A percentile compares a stretch with the other conserved stretches of the same genome.
Evolutionary conservation across 768 basidiomycete species (phyloP).

Genomic region (Agrocybe praecox): DNA sequence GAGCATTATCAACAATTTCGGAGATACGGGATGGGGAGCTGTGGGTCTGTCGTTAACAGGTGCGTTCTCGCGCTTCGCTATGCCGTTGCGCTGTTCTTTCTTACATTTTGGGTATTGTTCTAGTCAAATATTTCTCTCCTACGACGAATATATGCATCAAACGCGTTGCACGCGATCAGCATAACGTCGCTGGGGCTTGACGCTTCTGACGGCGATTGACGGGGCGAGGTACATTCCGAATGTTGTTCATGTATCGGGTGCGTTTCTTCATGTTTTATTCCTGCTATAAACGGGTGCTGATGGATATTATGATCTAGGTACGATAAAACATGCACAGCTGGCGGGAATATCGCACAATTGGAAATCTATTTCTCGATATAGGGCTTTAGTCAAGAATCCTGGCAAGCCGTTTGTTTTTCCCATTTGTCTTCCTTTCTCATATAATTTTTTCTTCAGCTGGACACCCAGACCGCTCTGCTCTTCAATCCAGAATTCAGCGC

Average conservation of each 20-base stretch:
- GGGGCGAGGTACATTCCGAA: no score
- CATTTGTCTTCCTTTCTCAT: neutral
- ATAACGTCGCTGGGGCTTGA: no score
- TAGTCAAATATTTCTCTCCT: conserved; percentile 90
- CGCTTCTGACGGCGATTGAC: no score
- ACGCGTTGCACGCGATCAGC: no score
- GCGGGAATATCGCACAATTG: conserved; percentile 78
- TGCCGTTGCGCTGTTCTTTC: neutral
- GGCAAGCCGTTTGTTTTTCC: neutral
- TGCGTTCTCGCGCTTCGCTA: conserved; percentile 30
- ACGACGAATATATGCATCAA: no score
- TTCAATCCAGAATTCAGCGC: conserved; percentile 96
- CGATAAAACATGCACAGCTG: conserved; percentile 70
- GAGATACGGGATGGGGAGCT: conserved; percentile 86
- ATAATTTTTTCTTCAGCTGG: conserved; percentile 36
- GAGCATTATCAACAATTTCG: conserved; percentile 73
- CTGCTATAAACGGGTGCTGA: no score
- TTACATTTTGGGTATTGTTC: neutral
- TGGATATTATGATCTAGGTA: no score
- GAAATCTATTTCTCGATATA: conserved; percentile 66
- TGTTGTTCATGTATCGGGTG: no score
- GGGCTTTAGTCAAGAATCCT: conserved; percentile 56
- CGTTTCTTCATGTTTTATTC: no score
- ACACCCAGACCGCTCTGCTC: conserved; percentile 65
- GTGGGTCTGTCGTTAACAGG: conserved; percentile 73